These are phyloP conservation scores for Prunus armeniaca DNA, from an alignment of 306 rosid species.

Conservation along the genomic window DNA sequence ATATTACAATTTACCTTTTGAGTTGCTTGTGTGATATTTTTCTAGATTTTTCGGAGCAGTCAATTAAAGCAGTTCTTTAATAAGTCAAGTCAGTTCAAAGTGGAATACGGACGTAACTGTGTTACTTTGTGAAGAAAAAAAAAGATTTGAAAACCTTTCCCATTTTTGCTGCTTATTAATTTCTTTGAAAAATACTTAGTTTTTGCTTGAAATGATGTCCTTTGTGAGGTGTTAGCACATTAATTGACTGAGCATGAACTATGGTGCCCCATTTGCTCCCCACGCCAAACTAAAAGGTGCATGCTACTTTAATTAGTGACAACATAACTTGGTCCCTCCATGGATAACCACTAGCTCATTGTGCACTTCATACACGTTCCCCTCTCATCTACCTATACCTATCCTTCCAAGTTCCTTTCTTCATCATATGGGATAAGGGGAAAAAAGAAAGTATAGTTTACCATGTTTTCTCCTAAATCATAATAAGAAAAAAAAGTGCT, in stretches of 20 bases:
- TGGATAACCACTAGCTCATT: slow-evolving; percentile 6
- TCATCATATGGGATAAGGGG: neutral
- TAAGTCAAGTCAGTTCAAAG: too few relatives aligned
- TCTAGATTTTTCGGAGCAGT: too few relatives aligned
- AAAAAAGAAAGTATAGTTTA: neutral
- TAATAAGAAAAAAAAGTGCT: neutral
- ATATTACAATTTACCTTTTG: neutral
- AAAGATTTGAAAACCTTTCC: too few relatives aligned
- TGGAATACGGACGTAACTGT: too few relatives aligned
- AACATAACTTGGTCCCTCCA: slow-evolving; percentile 25
- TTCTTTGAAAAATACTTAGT: neutral
- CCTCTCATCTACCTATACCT: slow-evolving; percentile 6
- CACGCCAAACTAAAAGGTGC: slow-evolving; percentile 45
- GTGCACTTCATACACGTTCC: slow-evolving; percentile 21
- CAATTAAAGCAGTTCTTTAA: too few relatives aligned
- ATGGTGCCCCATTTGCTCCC: slow-evolving; percentile 61
- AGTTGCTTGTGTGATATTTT: too few relatives aligned
- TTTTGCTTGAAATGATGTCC: slow-evolving; percentile 7
- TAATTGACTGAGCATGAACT: slow-evolving; percentile 30
- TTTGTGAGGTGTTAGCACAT: slow-evolving; percentile 25
- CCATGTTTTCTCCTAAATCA: neutral
- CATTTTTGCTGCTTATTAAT: neutral
- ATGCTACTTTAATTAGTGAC: slow-evolving; percentile 21
- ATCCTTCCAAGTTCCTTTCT: neutral
- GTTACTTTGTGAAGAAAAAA: too few relatives aligned